Conservation (phyloP, 2,329 filamentous ascomycete species). For the Passalora sequoiae region DNA sequence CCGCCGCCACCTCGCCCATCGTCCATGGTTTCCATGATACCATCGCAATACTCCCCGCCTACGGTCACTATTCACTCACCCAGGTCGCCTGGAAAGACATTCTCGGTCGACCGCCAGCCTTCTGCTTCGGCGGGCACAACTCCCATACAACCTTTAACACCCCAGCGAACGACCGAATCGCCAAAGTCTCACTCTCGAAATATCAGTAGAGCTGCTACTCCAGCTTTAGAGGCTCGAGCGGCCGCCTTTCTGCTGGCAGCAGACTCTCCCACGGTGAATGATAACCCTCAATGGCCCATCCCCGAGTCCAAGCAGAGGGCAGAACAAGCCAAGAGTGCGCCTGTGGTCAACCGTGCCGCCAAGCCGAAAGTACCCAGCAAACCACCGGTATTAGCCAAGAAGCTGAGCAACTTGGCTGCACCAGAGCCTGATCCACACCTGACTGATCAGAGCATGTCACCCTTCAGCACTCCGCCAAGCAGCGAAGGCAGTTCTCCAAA, state of each 20-base stretch:
- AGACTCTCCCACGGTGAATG: slow-evolving; percentile 11
- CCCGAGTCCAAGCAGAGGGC: slow-evolving; percentile 9
- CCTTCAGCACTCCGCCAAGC: slow-evolving; percentile 80
- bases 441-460: slow-evolving; percentile 56
- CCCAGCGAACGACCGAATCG: slow-evolving; percentile 24
- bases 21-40: slow-evolving; percentile 46
- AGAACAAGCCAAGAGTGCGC: slow-evolving; percentile 49
- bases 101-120: slow-evolving; percentile 18
- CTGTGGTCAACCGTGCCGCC: slow-evolving; percentile 73
- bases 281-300: slow-evolving; percentile 1
- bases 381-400: slow-evolving; percentile 23
- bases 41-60: slow-evolving; percentile 52
- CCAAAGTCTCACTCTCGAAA: slow-evolving; percentile 33
- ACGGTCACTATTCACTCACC: slow-evolving; percentile 66
- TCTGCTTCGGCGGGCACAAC: slow-evolving; percentile 7
- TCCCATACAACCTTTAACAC: slow-evolving; percentile 19
- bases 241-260: slow-evolving; percentile 31
- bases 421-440: slow-evolving; percentile 38
- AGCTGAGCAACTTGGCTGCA: slow-evolving; percentile 26
- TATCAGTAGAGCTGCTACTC: slow-evolving; percentile 40
- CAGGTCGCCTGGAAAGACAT: slow-evolving; percentile 51
- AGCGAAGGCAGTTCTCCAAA: slow-evolving; percentile 55
- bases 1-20: slow-evolving; percentile 40
- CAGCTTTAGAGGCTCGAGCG: slow-evolving; percentile 38
- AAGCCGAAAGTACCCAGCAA: slow-evolving; percentile 61